Evolutionary conservation across 345 rosid species (phyloP).

Genomic region (Eucalyptus sp.): DNA sequence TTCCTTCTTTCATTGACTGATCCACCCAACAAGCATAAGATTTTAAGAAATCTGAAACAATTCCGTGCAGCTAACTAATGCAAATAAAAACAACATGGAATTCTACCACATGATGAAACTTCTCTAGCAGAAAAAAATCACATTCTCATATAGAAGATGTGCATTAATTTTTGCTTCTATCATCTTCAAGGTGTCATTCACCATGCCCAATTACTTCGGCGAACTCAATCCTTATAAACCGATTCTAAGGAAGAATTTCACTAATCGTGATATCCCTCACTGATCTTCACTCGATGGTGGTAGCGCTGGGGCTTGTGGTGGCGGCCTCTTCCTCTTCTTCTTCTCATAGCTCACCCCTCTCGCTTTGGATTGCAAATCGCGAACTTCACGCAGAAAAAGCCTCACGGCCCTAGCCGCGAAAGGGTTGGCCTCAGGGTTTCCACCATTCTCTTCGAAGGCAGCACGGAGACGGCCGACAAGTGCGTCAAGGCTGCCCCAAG

Average conservation of each 20-base stretch:
- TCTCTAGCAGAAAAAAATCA: neutral
- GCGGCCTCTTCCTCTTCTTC: slow-evolving; percentile 72
- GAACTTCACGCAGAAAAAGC: slow-evolving; percentile 84
- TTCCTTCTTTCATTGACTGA: neutral
- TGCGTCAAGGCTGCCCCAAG: slow-evolving; percentile 96
- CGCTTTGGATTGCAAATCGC: slow-evolving; percentile 84
- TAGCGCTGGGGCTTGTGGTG: slow-evolving; percentile 21
- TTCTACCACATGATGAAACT: neutral
- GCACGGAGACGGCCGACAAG: slow-evolving; percentile 93
- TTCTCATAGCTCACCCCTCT: slow-evolving; percentile 93
- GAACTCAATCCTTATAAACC: neutral
- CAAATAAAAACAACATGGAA: neutral
- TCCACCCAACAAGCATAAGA: neutral
- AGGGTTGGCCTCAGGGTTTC: slow-evolving; percentile 88
- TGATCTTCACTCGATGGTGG: slow-evolving; percentile 10
- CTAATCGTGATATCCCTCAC: neutral
- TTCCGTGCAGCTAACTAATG: neutral
- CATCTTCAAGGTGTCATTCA: neutral
- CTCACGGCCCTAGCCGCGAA: slow-evolving; percentile 94
- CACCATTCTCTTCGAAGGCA: slow-evolving; percentile 93
- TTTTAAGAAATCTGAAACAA: neutral
- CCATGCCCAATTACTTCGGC: neutral
- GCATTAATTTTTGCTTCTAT: neutral
- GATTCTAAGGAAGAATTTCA: neutral
- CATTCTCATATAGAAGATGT: neutral